Conservation (phyloP, 768 basidiomycete species). For the Pulveroboletus sp. region DNA sequence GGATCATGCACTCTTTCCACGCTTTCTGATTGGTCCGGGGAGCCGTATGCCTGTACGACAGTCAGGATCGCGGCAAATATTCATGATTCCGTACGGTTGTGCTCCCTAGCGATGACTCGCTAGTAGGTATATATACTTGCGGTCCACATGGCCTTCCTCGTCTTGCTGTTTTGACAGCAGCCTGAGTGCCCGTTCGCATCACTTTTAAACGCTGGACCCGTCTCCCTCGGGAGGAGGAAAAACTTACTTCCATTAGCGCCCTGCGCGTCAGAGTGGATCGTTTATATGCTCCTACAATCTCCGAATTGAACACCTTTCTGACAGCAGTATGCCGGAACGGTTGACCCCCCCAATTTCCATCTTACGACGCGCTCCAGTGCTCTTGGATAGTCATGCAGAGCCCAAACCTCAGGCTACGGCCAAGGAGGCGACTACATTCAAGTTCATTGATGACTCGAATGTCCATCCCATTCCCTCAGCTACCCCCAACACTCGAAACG, state of each 20-base stretch:
- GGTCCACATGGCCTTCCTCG: too few species aligned
- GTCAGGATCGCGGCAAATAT: too few species aligned
- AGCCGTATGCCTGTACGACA: too few species aligned
- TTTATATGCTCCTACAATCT: not conserved
- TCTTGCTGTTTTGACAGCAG: too few species aligned
- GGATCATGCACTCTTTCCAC: too few species aligned
- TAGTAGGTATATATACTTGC: too few species aligned
- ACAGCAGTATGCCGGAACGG: slow-evolving; percentile 14
- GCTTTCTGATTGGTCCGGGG: too few species aligned
- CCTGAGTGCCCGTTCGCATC: too few species aligned
- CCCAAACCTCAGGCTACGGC: slow-evolving; percentile 10
- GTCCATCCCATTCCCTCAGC: not conserved
- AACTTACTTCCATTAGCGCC: not conserved
- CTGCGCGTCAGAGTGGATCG: not conserved
- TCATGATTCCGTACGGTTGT: not conserved
- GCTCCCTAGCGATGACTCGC: too few species aligned
- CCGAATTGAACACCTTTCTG: too few species aligned
- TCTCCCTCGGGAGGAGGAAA: not conserved
- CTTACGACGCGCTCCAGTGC: slow-evolving; percentile 37
- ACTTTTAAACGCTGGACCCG: too few species aligned
- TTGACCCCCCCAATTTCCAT: slow-evolving; percentile 19
- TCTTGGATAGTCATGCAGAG: slow-evolving; percentile 32
- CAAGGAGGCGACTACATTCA: slow-evolving; percentile 3
- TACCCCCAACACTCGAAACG: not conserved
- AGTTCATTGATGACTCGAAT: too few species aligned